Percentiles rank a stretch among this genome's conserved stretches.
Evolutionary conservation across 2,329 filamentous ascomycete species (phyloP).

Genomic region (Metarhizium robertsii): DNA sequence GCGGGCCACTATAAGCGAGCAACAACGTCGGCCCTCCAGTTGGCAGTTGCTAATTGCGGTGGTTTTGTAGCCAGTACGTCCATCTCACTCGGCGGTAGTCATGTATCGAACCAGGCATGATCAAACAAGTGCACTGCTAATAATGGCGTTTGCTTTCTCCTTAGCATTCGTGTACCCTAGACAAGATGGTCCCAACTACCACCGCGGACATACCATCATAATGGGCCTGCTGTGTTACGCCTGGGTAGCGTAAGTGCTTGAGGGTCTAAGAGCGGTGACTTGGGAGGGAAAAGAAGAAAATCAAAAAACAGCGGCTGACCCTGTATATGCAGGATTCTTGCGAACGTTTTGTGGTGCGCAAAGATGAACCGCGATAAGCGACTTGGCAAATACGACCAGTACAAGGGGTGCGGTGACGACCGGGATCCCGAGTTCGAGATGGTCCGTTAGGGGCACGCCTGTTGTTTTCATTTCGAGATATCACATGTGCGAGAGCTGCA

Average conservation of each 20-base stretch:
- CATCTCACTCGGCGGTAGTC: neutral
- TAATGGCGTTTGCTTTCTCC: neutral
- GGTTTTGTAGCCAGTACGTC: constrained; percentile 54
- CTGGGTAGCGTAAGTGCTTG: constrained; percentile 50
- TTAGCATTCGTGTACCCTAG: constrained; percentile 51
- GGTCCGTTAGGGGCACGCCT: constrained; percentile 34
- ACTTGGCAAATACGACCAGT: constrained; percentile 48
- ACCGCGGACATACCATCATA: constrained; percentile 52
- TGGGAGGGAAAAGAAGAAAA: neutral
- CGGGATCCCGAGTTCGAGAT: constrained; percentile 53
- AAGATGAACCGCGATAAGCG: constrained; percentile 57
- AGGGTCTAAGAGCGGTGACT: no score
- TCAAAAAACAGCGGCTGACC: neutral
- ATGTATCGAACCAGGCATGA: neutral
- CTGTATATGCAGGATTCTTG: constrained; percentile 22
- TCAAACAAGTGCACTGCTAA: neutral
- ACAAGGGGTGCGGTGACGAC: constrained; percentile 49
- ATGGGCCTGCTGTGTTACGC: constrained; percentile 49
- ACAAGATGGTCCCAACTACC: constrained; percentile 45
- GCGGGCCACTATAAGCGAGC: constrained; percentile 63
- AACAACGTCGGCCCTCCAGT: constrained; percentile 54
- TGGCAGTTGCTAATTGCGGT: constrained; percentile 57
- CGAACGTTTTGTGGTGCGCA: constrained; percentile 51
- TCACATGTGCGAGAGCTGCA: neutral
- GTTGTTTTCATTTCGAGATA: neutral